phyloP scores from a whole-genome alignment of 2,329 filamentous ascomycete genomes.

The Chlorencoelia australis region DNA sequence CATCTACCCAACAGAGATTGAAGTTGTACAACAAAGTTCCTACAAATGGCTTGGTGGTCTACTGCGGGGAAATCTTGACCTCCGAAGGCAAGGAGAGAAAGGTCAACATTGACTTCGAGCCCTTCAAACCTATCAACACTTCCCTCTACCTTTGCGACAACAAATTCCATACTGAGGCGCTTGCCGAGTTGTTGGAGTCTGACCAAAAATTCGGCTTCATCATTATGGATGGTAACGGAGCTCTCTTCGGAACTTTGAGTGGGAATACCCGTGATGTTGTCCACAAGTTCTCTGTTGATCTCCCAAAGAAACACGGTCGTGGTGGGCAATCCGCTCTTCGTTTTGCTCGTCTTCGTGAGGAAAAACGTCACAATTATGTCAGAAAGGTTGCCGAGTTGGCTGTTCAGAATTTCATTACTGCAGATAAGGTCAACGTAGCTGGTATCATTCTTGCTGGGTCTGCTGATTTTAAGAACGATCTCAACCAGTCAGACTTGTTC shows the following conservation, averaged over 20 bases:
- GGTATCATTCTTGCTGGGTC: slow-evolving; percentile 93
- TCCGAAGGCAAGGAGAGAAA: slow-evolving; percentile 97
- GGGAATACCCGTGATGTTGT: slow-evolving; percentile 95
- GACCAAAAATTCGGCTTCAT: slow-evolving; percentile 99
- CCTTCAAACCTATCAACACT: slow-evolving; percentile 99
- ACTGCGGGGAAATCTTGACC: slow-evolving; percentile 99
- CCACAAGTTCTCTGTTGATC: slow-evolving; percentile 96
- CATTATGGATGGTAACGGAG: slow-evolving; percentile 98
- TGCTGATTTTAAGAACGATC: slow-evolving; percentile 98
- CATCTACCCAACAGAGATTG: slow-evolving; percentile 95
- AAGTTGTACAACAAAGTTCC: slow-evolving; percentile 99
- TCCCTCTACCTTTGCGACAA: slow-evolving; percentile 99
- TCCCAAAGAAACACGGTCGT: slow-evolving; percentile 99
- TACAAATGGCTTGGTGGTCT: slow-evolving; percentile 92
- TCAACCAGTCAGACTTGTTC: slow-evolving; percentile 96
- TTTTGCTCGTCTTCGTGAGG: slow-evolving; percentile 98
- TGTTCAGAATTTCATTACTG: slow-evolving; percentile 97
- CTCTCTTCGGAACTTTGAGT: slow-evolving; percentile 90
- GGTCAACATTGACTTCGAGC: slow-evolving; percentile 99
- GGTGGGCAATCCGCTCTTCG: slow-evolving; percentile 98
- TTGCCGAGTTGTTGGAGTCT: slow-evolving; percentile 94
- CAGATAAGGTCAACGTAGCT: slow-evolving; percentile 96
- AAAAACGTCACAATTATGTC: slow-evolving; percentile 99
- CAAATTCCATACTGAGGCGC: slow-evolving; percentile 97
- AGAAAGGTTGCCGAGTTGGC: slow-evolving; percentile 96